Evolutionary conservation across 768 basidiomycete genomes (phyloP).

Genomic region (Mrakia hoshinonis): DNA sequence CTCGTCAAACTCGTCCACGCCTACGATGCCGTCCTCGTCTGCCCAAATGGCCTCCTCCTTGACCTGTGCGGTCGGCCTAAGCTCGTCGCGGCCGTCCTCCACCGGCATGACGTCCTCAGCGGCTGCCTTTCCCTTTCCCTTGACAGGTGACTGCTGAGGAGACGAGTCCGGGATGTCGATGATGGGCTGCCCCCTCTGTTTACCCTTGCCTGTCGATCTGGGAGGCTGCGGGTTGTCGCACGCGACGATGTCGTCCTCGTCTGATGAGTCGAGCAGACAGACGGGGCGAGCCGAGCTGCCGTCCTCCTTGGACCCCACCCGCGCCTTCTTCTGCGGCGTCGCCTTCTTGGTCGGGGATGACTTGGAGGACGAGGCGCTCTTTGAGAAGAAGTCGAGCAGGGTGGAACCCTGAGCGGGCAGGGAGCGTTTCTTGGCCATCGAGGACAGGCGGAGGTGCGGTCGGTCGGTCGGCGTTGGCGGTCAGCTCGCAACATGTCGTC

Average conservation of each 20-base stretch:
- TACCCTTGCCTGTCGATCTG: neutral
- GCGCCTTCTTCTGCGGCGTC: neutral
- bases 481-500: too few relatives aligned
- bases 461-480: neutral
- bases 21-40: neutral
- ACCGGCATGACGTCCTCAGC: neutral
- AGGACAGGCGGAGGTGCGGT: neutral
- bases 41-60: neutral
- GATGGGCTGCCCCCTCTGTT: neutral
- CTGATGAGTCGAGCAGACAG: slow-evolving; percentile 17
- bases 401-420: neutral
- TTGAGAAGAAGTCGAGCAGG: slow-evolving; percentile 11
- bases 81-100: neutral
- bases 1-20: neutral
- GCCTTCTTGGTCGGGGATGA: neutral
- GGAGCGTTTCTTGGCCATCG: slow-evolving; percentile 8
- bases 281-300: slow-evolving; percentile 9
- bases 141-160: neutral
- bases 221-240: too few relatives aligned
- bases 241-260: slow-evolving; percentile 3
- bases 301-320: neutral
- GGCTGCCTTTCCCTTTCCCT: neutral
- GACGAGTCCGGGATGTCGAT: too few relatives aligned
- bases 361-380: neutral
- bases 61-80: neutral